Evolutionary conservation across 2,329 filamentous ascomycete genomes (phyloP).

Genomic region (Purpureocillium takamizusanense): DNA sequence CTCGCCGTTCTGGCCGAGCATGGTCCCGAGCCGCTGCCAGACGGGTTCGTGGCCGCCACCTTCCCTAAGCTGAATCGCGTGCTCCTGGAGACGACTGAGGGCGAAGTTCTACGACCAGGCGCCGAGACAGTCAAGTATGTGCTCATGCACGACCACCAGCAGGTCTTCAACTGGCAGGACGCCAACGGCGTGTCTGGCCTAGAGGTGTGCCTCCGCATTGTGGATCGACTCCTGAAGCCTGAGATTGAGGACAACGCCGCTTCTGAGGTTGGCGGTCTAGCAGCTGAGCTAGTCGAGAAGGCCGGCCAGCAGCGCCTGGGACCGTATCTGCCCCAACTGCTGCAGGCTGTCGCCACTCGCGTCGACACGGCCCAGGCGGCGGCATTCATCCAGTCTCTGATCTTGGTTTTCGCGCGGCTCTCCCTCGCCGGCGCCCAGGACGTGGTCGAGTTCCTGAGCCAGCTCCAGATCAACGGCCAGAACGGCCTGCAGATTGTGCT

Average conservation of each 20-base stretch:
- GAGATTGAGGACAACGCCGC: slow-evolving; percentile 86
- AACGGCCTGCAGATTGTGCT: slow-evolving; percentile 85
- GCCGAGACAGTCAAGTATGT: slow-evolving; percentile 84
- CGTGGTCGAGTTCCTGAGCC: slow-evolving; percentile 83
- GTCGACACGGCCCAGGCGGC: slow-evolving; percentile 76
- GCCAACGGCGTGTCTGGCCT: slow-evolving; percentile 71
- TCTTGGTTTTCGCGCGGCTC: slow-evolving; percentile 87
- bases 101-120: slow-evolving; percentile 77
- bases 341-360: slow-evolving; percentile 80
- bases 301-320: slow-evolving; percentile 86
- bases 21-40: slow-evolving; percentile 74
- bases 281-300: slow-evolving; percentile 91
- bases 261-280: slow-evolving; percentile 90
- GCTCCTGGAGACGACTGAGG: slow-evolving; percentile 75
- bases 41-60: slow-evolving; percentile 74
- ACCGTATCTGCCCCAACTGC: slow-evolving; percentile 78
- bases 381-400: slow-evolving; percentile 89
- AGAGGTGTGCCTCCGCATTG: slow-evolving; percentile 82
- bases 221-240: slow-evolving; percentile 80
- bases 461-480: slow-evolving; percentile 69
- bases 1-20: slow-evolving; percentile 73
- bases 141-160: slow-evolving; percentile 79
- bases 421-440: slow-evolving; percentile 79
- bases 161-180: slow-evolving; percentile 82
- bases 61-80: slow-evolving; percentile 82